These are phyloP conservation scores for Capsella rubella DNA, from an alignment of 441 rosid species.

Conservation along the genomic window DNA sequence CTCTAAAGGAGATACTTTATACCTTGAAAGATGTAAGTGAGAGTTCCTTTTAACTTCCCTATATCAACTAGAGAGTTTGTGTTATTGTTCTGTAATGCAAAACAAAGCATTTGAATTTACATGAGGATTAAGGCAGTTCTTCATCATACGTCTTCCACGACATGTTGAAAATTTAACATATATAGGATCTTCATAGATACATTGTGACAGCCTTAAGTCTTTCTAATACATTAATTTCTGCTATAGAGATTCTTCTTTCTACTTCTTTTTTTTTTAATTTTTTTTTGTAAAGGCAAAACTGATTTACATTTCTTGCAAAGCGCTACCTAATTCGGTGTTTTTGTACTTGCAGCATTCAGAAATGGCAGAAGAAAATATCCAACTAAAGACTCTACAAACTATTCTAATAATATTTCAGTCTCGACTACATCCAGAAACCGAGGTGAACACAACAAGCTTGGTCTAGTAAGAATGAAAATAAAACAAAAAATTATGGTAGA, in stretches of 20 bases:
- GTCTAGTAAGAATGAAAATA: conserved; percentile 34
- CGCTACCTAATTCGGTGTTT: conserved; percentile 34
- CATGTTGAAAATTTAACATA: not conserved
- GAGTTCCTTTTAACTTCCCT: conserved; percentile 1
- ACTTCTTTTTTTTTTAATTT: not conserved
- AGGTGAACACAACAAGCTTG: conserved; percentile 58
- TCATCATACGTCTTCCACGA: not conserved
- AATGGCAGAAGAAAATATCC: conserved; percentile 92
- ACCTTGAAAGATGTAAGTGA: conserved; percentile 85
- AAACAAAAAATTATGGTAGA: conserved; percentile 16
- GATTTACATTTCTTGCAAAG: conserved; percentile 27
- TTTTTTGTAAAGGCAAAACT: not conserved
- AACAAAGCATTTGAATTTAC: not conserved
- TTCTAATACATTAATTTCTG: conserved; percentile 10
- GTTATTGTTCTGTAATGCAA: conserved; percentile 1
- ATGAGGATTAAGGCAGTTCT: not conserved
- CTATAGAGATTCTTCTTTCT: not conserved
- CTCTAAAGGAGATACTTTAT: conserved; percentile 78
- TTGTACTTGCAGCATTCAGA: conserved; percentile 83
- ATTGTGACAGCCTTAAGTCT: not conserved
- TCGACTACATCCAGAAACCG: conserved; percentile 86
- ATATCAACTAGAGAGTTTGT: not conserved
- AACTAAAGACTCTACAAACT: conserved; percentile 93
- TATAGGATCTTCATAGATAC: conserved; percentile 15
- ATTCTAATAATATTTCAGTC: conserved; percentile 92